Evolutionary conservation across 208 protist species (phyloP).

Genomic region (Acanthamoeba sp.): DNA sequence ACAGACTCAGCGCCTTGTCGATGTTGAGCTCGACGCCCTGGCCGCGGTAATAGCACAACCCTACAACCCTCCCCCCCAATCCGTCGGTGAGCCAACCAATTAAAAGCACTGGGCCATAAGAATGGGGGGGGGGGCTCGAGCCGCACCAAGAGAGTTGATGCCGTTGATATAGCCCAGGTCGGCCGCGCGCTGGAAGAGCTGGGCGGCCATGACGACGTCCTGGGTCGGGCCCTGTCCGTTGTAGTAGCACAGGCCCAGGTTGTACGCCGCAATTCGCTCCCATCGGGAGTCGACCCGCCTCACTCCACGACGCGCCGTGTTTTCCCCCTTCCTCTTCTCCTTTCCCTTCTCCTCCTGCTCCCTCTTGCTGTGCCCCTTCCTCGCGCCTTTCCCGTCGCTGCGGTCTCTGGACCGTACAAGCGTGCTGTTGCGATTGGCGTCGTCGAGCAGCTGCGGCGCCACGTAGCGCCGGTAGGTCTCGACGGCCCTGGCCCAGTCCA

Average conservation of each 20-base stretch:
- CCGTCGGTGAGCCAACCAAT: no score
- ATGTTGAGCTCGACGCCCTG: constrained; percentile 31
- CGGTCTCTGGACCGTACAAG: no score
- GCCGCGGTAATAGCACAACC: constrained; percentile 37
- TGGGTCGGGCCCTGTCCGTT: not conserved
- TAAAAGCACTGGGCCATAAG: no score
- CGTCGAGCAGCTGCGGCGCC: not conserved
- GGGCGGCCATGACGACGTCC: not conserved
- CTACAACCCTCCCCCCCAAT: not conserved
- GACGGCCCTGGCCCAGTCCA: constrained; percentile 29
- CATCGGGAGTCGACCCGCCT: not conserved
- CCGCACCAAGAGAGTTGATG: not conserved
- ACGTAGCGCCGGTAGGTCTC: not conserved
- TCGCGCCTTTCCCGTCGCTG: not conserved
- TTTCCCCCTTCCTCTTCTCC: not conserved
- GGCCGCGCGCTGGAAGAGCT: constrained; percentile 13
- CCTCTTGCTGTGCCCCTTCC: not conserved
- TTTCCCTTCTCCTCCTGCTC: not conserved
- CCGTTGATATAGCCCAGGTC: not conserved
- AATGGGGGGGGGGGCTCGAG: not conserved
- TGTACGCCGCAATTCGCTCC: not conserved
- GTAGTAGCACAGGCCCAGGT: constrained; percentile 22
- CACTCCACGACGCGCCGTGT: not conserved
- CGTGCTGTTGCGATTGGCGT: no score
- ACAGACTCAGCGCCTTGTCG: constrained; percentile 17